Conservation (phyloP, 345 rosid genomes). For the Passiflora organensis region DNA sequence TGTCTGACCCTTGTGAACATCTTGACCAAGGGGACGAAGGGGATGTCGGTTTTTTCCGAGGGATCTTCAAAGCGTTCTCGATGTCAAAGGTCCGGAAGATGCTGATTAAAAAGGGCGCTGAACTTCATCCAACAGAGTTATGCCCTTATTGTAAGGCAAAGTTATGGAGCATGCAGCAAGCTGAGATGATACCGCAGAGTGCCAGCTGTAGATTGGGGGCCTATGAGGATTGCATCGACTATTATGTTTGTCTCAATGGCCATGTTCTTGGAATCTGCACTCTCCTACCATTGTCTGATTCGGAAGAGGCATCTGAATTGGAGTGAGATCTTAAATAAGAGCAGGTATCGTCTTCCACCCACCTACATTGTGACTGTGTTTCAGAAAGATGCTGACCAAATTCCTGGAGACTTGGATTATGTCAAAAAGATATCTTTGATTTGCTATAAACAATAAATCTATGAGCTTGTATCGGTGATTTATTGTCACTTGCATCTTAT, state of each 20-base stretch:
- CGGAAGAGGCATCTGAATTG: conserved; percentile 68
- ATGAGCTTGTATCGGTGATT: too few species aligned
- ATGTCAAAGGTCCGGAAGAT: conserved; percentile 68
- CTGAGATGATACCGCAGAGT: conserved; percentile 88
- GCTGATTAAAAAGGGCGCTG: conserved; percentile 59
- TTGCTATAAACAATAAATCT: background rate
- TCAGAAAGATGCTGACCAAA: background rate
- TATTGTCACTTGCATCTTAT: background rate
- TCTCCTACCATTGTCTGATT: conserved; percentile 84
- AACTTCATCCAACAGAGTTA: conserved; percentile 73
- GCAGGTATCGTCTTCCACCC: conserved; percentile 37
- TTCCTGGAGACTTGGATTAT: background rate
- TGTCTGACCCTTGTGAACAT: conserved; percentile 98
- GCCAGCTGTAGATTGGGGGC: conserved; percentile 93
- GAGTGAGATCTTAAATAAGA: conserved; percentile 35
- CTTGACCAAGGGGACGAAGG: conserved; percentile 96
- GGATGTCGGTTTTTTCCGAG: conserved; percentile 94
- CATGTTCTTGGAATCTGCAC: conserved; percentile 92
- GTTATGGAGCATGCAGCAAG: conserved; percentile 92
- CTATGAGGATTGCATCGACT: conserved; percentile 82
- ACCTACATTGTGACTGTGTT: background rate
- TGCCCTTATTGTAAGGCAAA: conserved; percentile 96
- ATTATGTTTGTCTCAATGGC: conserved; percentile 91
- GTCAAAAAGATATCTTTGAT: too few species aligned
- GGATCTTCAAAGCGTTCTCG: conserved; percentile 80